These are phyloP conservation scores for Globisporangium cystogenes DNA, from an alignment of 352 stramenopile species.

Conservation along the genomic window DNA sequence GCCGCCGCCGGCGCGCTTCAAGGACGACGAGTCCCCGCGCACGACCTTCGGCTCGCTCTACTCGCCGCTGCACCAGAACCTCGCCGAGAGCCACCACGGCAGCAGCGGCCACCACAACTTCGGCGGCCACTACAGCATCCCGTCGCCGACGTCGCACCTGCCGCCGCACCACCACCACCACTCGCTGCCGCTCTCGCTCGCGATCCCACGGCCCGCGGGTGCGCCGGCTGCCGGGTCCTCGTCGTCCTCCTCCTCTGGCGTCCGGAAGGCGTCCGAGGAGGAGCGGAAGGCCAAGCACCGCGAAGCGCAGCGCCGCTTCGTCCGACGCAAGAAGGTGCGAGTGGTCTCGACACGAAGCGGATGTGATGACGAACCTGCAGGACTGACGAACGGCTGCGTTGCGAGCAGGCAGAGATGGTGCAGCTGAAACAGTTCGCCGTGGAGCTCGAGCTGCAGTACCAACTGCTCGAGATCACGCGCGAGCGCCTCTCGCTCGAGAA, in stretches of 20 bases:
- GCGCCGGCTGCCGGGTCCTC: background rate
- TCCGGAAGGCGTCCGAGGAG: constrained; percentile 28
- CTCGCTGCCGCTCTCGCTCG: constrained; percentile 11
- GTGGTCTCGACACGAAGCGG: background rate
- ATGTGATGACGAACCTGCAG: background rate
- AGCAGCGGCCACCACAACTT: background rate
- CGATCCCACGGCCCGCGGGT: constrained; percentile 7
- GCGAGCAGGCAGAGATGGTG: constrained; percentile 12
- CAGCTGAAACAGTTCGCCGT: constrained; percentile 18
- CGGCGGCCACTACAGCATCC: background rate
- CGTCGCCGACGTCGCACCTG: constrained; percentile 1
- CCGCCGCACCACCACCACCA: constrained; percentile 5
- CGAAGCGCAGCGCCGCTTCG: constrained; percentile 42
- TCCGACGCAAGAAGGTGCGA: constrained; percentile 47
- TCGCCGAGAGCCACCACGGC: constrained; percentile 1
- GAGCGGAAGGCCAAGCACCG: constrained; percentile 48
- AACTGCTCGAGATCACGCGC: constrained; percentile 10
- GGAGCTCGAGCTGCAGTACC: constrained; percentile 17
- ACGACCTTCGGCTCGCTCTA: constrained; percentile 16
- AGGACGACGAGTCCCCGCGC: constrained; percentile 12
- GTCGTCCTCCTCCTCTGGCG: background rate
- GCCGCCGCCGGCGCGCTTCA: constrained; percentile 10
- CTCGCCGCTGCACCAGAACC: constrained; percentile 1
- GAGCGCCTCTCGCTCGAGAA: constrained; percentile 5
- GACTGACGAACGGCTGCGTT: background rate